Evolutionary conservation across 2,329 filamentous ascomycete species (phyloP), one percentile per base, ranked within the genome.

Genomic region (Ampelomyces quisqualis): DNA sequence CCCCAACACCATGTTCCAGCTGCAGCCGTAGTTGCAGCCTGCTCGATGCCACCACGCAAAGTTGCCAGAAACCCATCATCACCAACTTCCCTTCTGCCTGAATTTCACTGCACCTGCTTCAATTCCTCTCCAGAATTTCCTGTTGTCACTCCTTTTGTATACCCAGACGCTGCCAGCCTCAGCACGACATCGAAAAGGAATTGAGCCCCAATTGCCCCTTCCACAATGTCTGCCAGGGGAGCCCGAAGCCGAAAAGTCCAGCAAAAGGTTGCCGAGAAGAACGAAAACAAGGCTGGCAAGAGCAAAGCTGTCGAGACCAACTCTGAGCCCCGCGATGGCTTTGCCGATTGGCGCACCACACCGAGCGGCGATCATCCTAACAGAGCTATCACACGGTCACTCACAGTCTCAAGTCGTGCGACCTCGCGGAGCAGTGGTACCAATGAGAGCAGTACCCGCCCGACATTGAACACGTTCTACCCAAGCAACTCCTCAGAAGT

Each of bases 221-320:
- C 34, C 15, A 50, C 33, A 17, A 71, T 71, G 68, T 69, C 68
- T 20, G 68, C 65, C 40, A 53, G 68, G 55, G 68, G 68, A 24
- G 68, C 68, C 10, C 56, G 65, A 15, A 65, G 65, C 39, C 63
- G 68, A 4, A 71, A 71, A 50, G 64, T 62, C n/a, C 60, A 67
- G 39, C 53, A 59, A 21, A 70, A 70, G 41, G 58, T 69, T 26
- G 67, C 70, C 10, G 55, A 68, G 36, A 71, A 70, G 20, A 50
- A 62, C 62, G 34, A 68, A 69, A 41, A 68, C 68, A 47, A 70
- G 67, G 43, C 37, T 48, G 53, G 55, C 10, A 66, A 68, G 33
- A 47, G 51, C 4, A 65, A 62, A 35, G 49, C 47, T n/a, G 43
- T 57, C 22, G 58, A 64, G 19, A 31, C 47, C 6, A 43, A 53